Base-by-base conservation (phyloP, 441 rosid species). In the Erodium texanum region DNA sequence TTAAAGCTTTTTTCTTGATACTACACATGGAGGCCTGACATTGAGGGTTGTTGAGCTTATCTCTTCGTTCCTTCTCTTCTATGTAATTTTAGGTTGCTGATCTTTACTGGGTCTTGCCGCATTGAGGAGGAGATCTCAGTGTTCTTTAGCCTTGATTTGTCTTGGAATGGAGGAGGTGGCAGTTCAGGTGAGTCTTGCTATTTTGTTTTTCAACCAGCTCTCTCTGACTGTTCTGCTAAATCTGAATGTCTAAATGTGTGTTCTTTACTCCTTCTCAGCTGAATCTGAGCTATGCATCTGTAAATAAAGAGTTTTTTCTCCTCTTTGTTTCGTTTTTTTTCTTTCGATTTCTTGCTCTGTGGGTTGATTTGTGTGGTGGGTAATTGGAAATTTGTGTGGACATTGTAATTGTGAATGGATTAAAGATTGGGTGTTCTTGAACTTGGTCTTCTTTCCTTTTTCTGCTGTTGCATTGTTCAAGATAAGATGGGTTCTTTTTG, bases 391-490 rank as follows among this genome's bases (percentile, higher is more conserved):
- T 16, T 50, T 50, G 58, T 16, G 58, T 50, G 20, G 34, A 50
- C n/a, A 50, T 50, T n/a, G 3, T 50, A 5, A 50, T n/a, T 50
- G n/a, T 50, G 22, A 45, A 45, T 45, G 52, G 14, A 4, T 4
- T 15, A 48, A 16, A 50, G 16, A 50, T 50, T n/a, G 18, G 58
- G 14, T 11, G 14, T 45, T 45, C 18, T 45, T 45, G 2, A 12
- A 4, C n/a, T 14, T 14, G n/a, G 52, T 45, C 52, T 45, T 45
- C 52, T 45, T 45, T 14, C 14, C 52, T 45, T 45, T 14, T n/a
- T 19, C 19, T 50, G 58, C 58, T n/a, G 20, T 50, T 50, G 56
- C 56, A 50, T 50, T 50, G 56, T 50, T n/a, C 56, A 50, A 50
- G 58, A 50, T 45, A 4, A 50, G 16, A 15, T 50, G n/a, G 58